Evolutionary conservation across 495 filamentous ascomycete genomes (phyloP), one percentile per base, ranked within the genome.

Genomic region (Xylaria acuta): DNA sequence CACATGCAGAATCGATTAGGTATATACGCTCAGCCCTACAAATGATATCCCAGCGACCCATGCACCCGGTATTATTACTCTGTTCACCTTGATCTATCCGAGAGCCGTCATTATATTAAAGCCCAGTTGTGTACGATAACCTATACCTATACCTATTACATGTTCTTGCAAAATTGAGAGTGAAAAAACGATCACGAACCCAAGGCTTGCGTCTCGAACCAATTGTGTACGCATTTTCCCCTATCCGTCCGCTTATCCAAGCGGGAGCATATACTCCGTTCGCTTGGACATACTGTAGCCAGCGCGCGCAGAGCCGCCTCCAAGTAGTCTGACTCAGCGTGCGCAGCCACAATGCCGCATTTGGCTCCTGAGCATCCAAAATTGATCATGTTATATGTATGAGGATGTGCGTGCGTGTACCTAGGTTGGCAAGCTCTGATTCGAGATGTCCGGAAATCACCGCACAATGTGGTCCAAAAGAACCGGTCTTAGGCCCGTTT

Each of bases 21-120:
- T 58, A 60, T 72, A 25, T 58, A 72, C 30, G 40, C 70, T 72
- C 70, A 72, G 70, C 70, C 70, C 70, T 72, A 72, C 40, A 66
- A 69, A 60, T 69, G 51, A 69, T 43, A 32, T 43, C 20, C 49
- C 63, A 66, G 53, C 63, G 49, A 66, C 45, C 69, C 62, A 49
- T 72, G 70, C 59, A 43, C 12, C 60, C 49, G 62, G 70, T 49
- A 41, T 51, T 34, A 70, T 25, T 6, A 16, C 7, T 38, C 36
- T 47, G 16, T 36, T 54, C 6, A 32, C 58, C 36, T 64, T 20
- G 27, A 49, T 22, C 38, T 45, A 45, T 25, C 25, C 34, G 36
- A 36, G 47, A 18, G 27, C 54, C 54, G 36, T 45, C 22, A 34
- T 38, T 66, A 60, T 40, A 56, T 25, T 22, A 45, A 12, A 64